Percentiles rank a stretch among this genome's conserved stretches.
Evolutionary conservation across 2,329 filamentous ascomycete genomes (phyloP).

Genomic region (Hymenoscyphus fraxineus): DNA sequence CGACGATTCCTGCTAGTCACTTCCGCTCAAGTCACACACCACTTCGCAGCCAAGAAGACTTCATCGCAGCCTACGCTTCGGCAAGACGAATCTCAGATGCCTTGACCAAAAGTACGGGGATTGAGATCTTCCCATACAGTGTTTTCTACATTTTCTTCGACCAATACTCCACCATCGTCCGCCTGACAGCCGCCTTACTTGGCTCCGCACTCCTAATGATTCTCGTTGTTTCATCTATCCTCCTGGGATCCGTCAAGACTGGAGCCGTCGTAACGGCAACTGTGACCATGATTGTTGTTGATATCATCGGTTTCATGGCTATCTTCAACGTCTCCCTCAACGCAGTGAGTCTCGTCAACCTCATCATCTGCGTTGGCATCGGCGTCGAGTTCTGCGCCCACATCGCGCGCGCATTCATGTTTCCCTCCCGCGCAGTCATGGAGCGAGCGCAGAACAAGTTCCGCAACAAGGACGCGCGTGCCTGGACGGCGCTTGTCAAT

Average conservation of each 20-base stretch:
- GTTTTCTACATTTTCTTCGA: constrained; percentile 99
- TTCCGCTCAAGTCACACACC: constrained; percentile 90
- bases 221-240: constrained; percentile 70
- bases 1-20: constrained; percentile 75
- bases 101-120: constrained; percentile 66
- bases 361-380: constrained; percentile 96
- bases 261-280: constrained; percentile 79
- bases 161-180: constrained; percentile 84
- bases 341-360: constrained; percentile 89
- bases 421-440: constrained; percentile 78
- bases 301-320: constrained; percentile 95
- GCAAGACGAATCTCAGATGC: constrained; percentile 82
- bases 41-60: constrained; percentile 82
- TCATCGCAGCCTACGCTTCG: constrained; percentile 84
- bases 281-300: constrained; percentile 87
- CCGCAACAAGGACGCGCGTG: constrained; percentile 76
- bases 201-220: constrained; percentile 83
- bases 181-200: constrained; percentile 73
- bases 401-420: constrained; percentile 92
- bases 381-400: constrained; percentile 97
- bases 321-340: constrained; percentile 85
- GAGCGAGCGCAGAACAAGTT: constrained; percentile 76
- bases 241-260: constrained; percentile 81
- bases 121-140: constrained; percentile 92
- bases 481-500: constrained; percentile 91